Evolutionary conservation across 495 filamentous ascomycete genomes (phyloP).

Genomic region (Aspergillus asperescens): DNA sequence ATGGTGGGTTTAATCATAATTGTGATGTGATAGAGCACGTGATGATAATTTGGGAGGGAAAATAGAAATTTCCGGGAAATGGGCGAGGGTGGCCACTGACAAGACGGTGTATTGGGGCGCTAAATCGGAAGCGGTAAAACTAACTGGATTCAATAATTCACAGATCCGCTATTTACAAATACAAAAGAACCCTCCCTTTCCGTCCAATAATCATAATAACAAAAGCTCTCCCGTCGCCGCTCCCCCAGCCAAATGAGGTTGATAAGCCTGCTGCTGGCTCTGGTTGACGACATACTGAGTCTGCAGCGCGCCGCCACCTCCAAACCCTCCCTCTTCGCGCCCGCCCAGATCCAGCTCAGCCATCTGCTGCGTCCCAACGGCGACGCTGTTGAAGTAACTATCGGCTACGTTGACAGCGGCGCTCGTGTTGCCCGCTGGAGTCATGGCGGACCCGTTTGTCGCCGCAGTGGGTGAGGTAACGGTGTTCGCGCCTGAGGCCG

Average conservation of each 20-base stretch:
- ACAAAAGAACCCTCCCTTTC: constrained; percentile 15
- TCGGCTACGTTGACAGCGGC: constrained; percentile 79
- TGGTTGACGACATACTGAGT: constrained; percentile 52
- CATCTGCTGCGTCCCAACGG: constrained; percentile 66
- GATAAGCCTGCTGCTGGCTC: constrained; percentile 50
- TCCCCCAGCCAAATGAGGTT: constrained; percentile 45
- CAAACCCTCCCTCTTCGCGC: constrained; percentile 34
- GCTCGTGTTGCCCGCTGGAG: constrained; percentile 43
- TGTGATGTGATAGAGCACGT: too few relatives aligned
- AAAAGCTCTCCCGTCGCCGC: constrained; percentile 48
- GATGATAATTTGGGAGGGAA: too few relatives aligned
- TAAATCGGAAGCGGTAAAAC: too few relatives aligned
- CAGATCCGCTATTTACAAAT: constrained; percentile 16
- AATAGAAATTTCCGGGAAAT: too few relatives aligned
- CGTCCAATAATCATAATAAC: constrained; percentile 28
- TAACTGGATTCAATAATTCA: too few relatives aligned
- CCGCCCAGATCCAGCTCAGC: constrained; percentile 57
- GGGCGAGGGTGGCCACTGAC: too few relatives aligned
- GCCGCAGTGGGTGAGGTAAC: constrained; percentile 17
- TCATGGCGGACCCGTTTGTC: constrained; percentile 20
- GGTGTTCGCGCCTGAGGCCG: constrained; percentile 5
- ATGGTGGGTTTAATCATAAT: too few relatives aligned
- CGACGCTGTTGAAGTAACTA: constrained; percentile 73
- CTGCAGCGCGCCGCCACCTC: constrained; percentile 36
- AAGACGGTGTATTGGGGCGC: too few relatives aligned